Evolutionary conservation across 2,329 filamentous ascomycete genomes (phyloP).

Genomic region (Dactylellina parvicollis): DNA sequence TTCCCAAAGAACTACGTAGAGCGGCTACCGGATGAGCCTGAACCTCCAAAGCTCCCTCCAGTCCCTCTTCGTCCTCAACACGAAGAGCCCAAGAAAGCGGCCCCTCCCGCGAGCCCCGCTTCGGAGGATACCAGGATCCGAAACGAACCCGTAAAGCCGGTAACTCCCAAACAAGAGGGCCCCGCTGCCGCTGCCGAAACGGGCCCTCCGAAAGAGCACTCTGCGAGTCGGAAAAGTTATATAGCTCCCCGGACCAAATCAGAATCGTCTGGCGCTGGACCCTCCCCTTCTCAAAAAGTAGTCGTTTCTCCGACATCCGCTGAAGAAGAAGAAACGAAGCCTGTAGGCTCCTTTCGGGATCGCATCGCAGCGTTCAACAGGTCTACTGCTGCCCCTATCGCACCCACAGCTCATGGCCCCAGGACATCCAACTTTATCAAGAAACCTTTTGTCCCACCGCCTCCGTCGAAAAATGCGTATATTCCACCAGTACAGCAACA

Average conservation of each 20-base stretch:
- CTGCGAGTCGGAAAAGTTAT: slow-evolving; percentile 38
- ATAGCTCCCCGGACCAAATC: slow-evolving; percentile 55
- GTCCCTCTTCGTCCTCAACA: slow-evolving; percentile 56
- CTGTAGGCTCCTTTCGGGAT: slow-evolving; percentile 79
- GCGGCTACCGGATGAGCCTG: slow-evolving; percentile 57
- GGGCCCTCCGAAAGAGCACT: slow-evolving; percentile 13
- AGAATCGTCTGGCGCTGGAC: slow-evolving; percentile 56
- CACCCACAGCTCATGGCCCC: slow-evolving; percentile 76
- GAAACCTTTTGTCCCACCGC: slow-evolving; percentile 95
- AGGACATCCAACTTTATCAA: slow-evolving; percentile 80
- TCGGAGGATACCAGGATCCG: slow-evolving; percentile 7
- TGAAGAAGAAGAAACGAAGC: slow-evolving; percentile 31
- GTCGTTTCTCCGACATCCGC: slow-evolving; percentile 23
- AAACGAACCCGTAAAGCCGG: slow-evolving; percentile 1
- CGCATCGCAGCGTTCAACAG: slow-evolving; percentile 98
- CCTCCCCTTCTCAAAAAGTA: slow-evolving; percentile 17
- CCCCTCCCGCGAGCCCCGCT: slow-evolving; percentile 14
- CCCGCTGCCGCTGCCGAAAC: slow-evolving; percentile 9
- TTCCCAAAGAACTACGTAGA: slow-evolving; percentile 98
- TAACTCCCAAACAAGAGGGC: not conserved
- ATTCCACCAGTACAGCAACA: slow-evolving; percentile 78
- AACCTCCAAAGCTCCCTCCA: slow-evolving; percentile 43
- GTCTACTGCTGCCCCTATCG: slow-evolving; percentile 80
- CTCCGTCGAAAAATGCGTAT: slow-evolving; percentile 90
- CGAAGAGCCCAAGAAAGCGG: slow-evolving; percentile 30